A percentile compares a stretch with the other conserved stretches of the same genome.
Conservation (phyloP, 1,139 yeast genomes). For the Pichia sp. region DNA sequence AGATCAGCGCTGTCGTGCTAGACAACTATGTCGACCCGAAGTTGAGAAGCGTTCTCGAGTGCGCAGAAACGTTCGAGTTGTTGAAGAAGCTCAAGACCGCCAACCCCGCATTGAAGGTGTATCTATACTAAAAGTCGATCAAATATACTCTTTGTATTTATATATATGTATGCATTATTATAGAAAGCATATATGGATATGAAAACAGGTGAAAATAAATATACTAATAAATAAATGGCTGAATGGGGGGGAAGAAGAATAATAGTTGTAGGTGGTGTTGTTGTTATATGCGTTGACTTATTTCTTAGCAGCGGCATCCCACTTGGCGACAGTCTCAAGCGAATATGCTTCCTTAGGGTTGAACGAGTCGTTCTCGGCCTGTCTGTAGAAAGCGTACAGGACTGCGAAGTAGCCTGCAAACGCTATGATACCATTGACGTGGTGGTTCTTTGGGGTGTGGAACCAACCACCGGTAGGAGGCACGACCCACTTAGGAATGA, state of each 20-base stretch:
- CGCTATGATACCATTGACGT: constrained; percentile 30
- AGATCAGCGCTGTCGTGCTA: constrained; percentile 53
- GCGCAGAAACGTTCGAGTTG: constrained; percentile 42
- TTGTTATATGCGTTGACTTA: neutral
- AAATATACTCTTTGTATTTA: neutral
- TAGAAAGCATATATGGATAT: constrained; percentile 8
- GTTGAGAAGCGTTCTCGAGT: constrained; percentile 61
- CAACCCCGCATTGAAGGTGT: constrained; percentile 43
- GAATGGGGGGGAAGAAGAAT: neutral
- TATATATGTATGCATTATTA: neutral
- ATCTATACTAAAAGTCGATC: constrained; percentile 38
- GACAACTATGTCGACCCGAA: constrained; percentile 65
- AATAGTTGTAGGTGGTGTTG: neutral
- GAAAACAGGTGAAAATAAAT: constrained; percentile 2
- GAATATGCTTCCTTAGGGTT: constrained; percentile 29
- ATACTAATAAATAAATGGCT: neutral
- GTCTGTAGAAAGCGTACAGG: constrained; percentile 25
- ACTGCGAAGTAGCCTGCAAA: constrained; percentile 26
- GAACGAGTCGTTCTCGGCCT: constrained; percentile 28
- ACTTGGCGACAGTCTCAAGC: constrained; percentile 28
- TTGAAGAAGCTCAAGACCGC: constrained; percentile 38
- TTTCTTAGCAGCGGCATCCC: constrained; percentile 31
- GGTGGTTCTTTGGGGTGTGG: constrained; percentile 33
- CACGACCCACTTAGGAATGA: constrained; percentile 31
- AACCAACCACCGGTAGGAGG: constrained; percentile 37